Conservation (phyloP, 2,329 filamentous ascomycete genomes). For the Chaetomium olivaceum region DNA sequence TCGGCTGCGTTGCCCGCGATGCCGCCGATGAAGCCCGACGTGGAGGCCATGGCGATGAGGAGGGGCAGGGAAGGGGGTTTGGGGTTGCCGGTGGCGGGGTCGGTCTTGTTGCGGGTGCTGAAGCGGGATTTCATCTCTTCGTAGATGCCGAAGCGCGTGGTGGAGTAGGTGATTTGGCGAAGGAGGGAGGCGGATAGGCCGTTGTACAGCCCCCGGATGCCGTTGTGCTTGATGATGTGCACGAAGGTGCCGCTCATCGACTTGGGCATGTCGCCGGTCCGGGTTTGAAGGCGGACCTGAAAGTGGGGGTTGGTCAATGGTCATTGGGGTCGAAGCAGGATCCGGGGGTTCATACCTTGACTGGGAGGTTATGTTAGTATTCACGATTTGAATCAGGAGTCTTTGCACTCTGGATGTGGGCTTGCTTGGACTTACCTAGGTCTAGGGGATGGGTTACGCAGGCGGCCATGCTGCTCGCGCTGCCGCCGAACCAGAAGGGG, state of each 20-base stretch:
- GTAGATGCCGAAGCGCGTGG: slow-evolving; percentile 94
- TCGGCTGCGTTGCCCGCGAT: slow-evolving; percentile 92
- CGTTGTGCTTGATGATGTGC: slow-evolving; percentile 76
- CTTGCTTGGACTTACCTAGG: slow-evolving; percentile 27
- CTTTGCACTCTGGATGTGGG: neutral
- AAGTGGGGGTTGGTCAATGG: slow-evolving; percentile 13
- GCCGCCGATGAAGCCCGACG: slow-evolving; percentile 85
- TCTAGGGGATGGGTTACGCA: slow-evolving; percentile 35
- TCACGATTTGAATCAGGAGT: neutral
- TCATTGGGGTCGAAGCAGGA: slow-evolving; percentile 26
- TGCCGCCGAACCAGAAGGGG: slow-evolving; percentile 96
- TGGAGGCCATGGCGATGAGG: slow-evolving; percentile 79
- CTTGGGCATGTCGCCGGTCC: slow-evolving; percentile 70
- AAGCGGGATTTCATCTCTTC: slow-evolving; percentile 81
- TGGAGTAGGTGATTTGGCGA: slow-evolving; percentile 94
- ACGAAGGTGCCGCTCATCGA: slow-evolving; percentile 84
- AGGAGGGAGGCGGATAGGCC: slow-evolving; percentile 91
- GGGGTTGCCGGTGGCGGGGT: slow-evolving; percentile 34
- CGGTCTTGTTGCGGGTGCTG: slow-evolving; percentile 32
- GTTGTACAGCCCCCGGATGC: slow-evolving; percentile 79
- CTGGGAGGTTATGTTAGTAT: slow-evolving; percentile 21
- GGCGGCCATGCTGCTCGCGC: slow-evolving; percentile 47
- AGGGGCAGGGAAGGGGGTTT: slow-evolving; percentile 66
- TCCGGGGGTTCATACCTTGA: slow-evolving; percentile 22
- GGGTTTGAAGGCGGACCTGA: slow-evolving; percentile 84